Base-by-base conservation (phyloP, 208 protist genomes). In the Leishmania amazonensis region DNA sequence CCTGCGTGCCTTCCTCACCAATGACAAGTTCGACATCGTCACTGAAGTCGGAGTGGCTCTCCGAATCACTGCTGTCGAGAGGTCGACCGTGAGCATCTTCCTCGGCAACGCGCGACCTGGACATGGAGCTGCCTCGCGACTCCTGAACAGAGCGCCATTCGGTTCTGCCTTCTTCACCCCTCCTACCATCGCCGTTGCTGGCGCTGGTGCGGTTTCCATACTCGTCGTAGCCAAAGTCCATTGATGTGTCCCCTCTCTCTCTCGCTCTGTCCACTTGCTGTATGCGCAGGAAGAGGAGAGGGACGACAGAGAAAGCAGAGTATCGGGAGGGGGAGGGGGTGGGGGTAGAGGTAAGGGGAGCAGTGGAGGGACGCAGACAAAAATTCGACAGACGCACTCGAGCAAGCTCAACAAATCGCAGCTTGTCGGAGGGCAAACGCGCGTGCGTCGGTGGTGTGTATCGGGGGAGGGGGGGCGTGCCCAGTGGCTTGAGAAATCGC, bases 1-100 rank as follows among this genome's bases (percentile, higher is more conserved):
- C 67, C 74, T 97, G 90, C 19, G 83, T 91, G 40, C 85, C 91
- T 19, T 87, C 87, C 75, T 97, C 94, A 13, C 94, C 94, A 83
- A 96, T 90, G 31, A 97, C 79, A 38, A 97, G 85, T 80, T 97
- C 92, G 4, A 95, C 92, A 58, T 96, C 92, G 75, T 97, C 92
- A 78, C 91, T 94, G 74, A 95, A 97, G 45, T 88, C 89, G 72
- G 90, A 93, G 64, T 77, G 24, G 11, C 51, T 78, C 68, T 78
- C 68, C 31, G 28, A 47, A 24, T 51, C 38, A 67, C 38, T 24
- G 15, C 28, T 75, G 42, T 79, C 67, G 60, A 60, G 45, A 19
- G 45, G 51, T 40, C 67, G 45, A 31, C 45, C 1, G 17, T 17
- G 35, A 28, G 38, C 31, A 53, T 83, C 79, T 3, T 84, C 78